Evolutionary conservation across 2,329 filamentous ascomycete species (phyloP).

Genomic region (Phialemoniopsis sp.): DNA sequence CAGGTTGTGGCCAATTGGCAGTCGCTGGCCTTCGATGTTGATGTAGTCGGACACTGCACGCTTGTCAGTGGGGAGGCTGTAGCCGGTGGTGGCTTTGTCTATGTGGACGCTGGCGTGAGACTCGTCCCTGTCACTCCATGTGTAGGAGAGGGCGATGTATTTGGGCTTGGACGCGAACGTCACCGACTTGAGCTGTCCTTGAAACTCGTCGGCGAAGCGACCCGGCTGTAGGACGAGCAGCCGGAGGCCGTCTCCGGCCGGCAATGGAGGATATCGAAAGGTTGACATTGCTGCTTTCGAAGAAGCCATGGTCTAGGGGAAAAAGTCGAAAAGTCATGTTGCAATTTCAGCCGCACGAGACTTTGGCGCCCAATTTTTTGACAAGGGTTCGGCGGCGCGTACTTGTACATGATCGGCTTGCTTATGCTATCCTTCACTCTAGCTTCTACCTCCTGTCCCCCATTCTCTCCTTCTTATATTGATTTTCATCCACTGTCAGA

Average conservation of each 20-base stretch:
- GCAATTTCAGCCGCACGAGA: no score
- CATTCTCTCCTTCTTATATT: no score
- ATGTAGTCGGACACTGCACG: background rate
- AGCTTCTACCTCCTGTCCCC: no score
- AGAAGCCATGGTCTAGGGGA: no score
- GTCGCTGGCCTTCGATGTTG: background rate
- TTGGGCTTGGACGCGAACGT: background rate
- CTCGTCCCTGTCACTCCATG: background rate
- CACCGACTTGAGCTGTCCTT: background rate
- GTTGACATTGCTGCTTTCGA: no score
- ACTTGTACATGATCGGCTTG: no score
- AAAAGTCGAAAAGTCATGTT: no score
- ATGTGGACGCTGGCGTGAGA: background rate
- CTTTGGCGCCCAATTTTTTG: no score
- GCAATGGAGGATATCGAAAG: background rate
- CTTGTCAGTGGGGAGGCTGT: background rate
- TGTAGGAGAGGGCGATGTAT: slow-evolving; percentile 1
- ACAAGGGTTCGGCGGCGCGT: no score
- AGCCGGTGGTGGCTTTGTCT: no score
- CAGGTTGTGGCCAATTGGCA: background rate
- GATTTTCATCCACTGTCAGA: no score
- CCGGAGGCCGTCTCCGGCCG: background rate
- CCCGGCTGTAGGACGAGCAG: background rate
- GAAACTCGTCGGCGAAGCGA: background rate
- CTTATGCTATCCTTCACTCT: no score